Percentiles rank a stretch among this genome's conserved stretches.
These are phyloP conservation scores for Cryptosporidium andersoni DNA, from an alignment of 169 alveolate genomes.

Conservation along the genomic window DNA sequence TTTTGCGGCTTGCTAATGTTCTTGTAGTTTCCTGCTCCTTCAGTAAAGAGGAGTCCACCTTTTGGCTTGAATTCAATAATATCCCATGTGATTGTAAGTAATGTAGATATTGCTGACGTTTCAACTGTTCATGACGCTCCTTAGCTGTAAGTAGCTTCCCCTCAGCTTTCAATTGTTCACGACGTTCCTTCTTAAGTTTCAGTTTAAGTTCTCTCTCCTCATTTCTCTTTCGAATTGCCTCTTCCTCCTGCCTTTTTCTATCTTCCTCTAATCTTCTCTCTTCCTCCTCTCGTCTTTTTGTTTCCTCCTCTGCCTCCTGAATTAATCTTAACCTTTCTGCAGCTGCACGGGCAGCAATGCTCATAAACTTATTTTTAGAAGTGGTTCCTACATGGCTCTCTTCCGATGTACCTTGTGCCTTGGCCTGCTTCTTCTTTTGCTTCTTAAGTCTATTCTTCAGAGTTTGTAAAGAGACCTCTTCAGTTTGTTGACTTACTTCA, in stretches of 20 bases:
- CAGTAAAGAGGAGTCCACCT: slow-evolving; percentile 1
- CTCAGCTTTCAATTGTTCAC: slow-evolving; percentile 82
- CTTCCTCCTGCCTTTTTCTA: slow-evolving; percentile 79
- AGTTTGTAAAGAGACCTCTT: slow-evolving; percentile 59
- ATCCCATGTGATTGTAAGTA: slow-evolving; percentile 77
- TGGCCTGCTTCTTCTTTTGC: slow-evolving; percentile 53
- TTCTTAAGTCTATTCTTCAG: slow-evolving; percentile 61
- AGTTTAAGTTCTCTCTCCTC: slow-evolving; percentile 76
- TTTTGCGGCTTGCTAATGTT: slow-evolving; percentile 49
- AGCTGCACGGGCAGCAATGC: slow-evolving; percentile 79
- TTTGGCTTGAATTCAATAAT: slow-evolving; percentile 12
- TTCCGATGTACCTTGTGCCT: slow-evolving; percentile 13
- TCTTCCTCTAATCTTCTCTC: slow-evolving; percentile 81
- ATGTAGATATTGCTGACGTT: slow-evolving; percentile 79
- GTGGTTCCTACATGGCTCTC: slow-evolving; percentile 11
- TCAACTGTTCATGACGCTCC: slow-evolving; percentile 81
- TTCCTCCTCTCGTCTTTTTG: slow-evolving; percentile 78
- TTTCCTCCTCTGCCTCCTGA: slow-evolving; percentile 75
- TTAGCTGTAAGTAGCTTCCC: slow-evolving; percentile 83
- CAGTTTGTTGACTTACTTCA: slow-evolving; percentile 14
- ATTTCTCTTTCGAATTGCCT: slow-evolving; percentile 73
- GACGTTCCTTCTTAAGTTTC: slow-evolving; percentile 81
- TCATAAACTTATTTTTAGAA: slow-evolving; percentile 6
- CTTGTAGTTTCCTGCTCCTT: slow-evolving; percentile 35
- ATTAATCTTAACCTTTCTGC: slow-evolving; percentile 81